Conservation (phyloP, 768 basidiomycete genomes). For the Boletus reticulatus region DNA sequence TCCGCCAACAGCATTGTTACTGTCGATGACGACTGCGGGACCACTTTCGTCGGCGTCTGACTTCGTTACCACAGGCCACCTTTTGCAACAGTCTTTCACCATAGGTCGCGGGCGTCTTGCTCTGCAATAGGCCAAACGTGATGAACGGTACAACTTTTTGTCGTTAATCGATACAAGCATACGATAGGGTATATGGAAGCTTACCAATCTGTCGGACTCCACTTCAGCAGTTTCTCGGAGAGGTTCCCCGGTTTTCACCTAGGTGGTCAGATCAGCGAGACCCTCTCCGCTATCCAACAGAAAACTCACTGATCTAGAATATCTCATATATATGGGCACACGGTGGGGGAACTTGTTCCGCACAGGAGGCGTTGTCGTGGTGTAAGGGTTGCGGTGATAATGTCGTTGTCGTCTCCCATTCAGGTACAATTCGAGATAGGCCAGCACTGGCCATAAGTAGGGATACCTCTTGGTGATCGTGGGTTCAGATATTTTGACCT, state of each 20-base stretch:
- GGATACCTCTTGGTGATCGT: slow-evolving; percentile 14
- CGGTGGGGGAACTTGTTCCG: too few relatives aligned
- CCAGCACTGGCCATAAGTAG: slow-evolving; percentile 12
- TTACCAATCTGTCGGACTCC: not conserved
- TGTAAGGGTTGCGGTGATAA: too few relatives aligned
- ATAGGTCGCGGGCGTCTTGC: too few relatives aligned
- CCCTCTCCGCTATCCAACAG: not conserved
- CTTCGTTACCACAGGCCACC: too few relatives aligned
- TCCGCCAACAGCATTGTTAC: too few relatives aligned
- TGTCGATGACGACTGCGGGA: too few relatives aligned
- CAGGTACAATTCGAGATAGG: slow-evolving; percentile 15
- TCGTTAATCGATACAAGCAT: not conserved
- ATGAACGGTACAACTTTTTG: not conserved
- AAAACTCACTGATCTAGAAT: slow-evolving; percentile 2
- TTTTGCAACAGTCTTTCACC: too few relatives aligned
- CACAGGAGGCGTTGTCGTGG: too few relatives aligned
- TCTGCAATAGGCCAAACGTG: too few relatives aligned
- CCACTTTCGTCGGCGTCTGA: too few relatives aligned
- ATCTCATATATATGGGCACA: slow-evolving; percentile 14
- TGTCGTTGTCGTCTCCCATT: not conserved
- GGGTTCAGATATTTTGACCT: slow-evolving; percentile 14
- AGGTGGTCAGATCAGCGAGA: not conserved
- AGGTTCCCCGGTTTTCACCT: slow-evolving; percentile 11
- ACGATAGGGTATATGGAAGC: not conserved
- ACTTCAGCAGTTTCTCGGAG: not conserved